These are phyloP conservation scores for Capronia epimyces DNA, from an alignment of 2,329 filamentous ascomycete species.

Conservation along the genomic window DNA sequence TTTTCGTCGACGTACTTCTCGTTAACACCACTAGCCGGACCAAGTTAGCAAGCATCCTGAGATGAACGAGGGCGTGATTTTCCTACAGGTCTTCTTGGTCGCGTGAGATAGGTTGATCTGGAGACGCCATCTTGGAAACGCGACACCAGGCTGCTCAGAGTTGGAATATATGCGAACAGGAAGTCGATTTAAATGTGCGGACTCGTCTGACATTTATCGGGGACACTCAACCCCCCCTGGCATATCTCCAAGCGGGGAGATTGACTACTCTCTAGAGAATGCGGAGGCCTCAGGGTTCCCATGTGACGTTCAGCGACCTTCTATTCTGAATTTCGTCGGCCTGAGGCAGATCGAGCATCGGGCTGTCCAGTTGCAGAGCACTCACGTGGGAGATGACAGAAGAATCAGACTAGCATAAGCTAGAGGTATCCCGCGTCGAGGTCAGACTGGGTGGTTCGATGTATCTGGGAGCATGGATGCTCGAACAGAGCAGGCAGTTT, in stretches of 20 bases:
- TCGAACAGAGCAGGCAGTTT: not conserved
- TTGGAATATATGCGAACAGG: not conserved
- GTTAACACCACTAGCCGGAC: constrained; percentile 4
- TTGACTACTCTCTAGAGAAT: not conserved
- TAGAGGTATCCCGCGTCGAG: not conserved
- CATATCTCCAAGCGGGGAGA: not conserved
- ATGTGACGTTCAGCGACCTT: not conserved
- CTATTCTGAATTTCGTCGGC: not conserved
- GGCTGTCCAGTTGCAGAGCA: no score
- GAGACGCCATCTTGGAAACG: constrained; percentile 10
- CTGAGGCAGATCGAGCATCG: no score
- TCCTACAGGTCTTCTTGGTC: constrained; percentile 8
- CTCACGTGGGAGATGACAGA: not conserved
- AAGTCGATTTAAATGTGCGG: not conserved
- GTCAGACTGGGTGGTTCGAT: not conserved
- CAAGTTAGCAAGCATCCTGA: not conserved
- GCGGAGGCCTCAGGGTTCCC: not conserved
- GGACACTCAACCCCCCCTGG: not conserved
- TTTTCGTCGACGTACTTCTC: constrained; percentile 19
- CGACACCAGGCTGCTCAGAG: not conserved
- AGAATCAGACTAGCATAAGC: not conserved
- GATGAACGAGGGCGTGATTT: no score
- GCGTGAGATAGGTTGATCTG: constrained; percentile 5
- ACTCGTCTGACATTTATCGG: not conserved
- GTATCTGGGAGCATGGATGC: not conserved